A percentile compares a stretch with the other conserved stretches of the same genome.
phyloP scores from a whole-genome alignment of 2,329 filamentous ascomycete genomes.

The Hymenoscyphus occultus region DNA sequence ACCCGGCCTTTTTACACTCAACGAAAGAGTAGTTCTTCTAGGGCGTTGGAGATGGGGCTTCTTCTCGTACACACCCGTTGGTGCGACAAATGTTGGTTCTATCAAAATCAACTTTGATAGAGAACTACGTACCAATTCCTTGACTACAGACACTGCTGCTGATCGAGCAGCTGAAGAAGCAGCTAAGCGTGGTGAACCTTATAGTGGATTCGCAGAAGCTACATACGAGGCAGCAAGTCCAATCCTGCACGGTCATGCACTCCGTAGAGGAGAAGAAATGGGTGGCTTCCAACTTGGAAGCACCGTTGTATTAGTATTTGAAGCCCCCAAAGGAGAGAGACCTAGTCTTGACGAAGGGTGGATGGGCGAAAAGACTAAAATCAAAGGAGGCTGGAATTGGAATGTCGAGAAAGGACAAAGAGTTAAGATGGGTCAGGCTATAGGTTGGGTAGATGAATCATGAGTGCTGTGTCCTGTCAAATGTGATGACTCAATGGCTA shows the following conservation, averaged over 20 bases:
- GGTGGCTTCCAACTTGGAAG: conserved; percentile 95
- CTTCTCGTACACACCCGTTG: conserved; percentile 93
- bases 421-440: conserved; percentile 82
- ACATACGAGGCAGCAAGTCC: conserved; percentile 76
- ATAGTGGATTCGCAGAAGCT: conserved; percentile 89
- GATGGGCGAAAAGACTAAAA: conserved; percentile 49
- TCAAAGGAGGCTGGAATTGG: conserved; percentile 78
- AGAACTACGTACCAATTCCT: conserved; percentile 87
- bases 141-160: conserved; percentile 88
- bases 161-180: conserved; percentile 83
- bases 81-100: conserved; percentile 94
- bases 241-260: conserved; percentile 76
- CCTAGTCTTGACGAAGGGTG: conserved; percentile 60
- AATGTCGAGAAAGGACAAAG: conserved; percentile 80
- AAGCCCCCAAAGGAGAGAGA: conserved; percentile 69
- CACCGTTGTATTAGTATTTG: conserved; percentile 93
- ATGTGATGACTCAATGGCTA: not conserved
- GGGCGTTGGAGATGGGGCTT: conserved; percentile 97
- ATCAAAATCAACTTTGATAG: conserved; percentile 97
- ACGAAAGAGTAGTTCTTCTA: conserved; percentile 90
- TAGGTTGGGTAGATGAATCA: conserved; percentile 68
- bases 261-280: conserved; percentile 92
- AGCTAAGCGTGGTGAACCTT: conserved; percentile 70
- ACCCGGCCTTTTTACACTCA: conserved; percentile 91
- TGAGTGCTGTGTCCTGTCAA: conserved; percentile 13